Evolutionary conservation across 257 asterid species (phyloP).

Genomic region (Salvia splendens): DNA sequence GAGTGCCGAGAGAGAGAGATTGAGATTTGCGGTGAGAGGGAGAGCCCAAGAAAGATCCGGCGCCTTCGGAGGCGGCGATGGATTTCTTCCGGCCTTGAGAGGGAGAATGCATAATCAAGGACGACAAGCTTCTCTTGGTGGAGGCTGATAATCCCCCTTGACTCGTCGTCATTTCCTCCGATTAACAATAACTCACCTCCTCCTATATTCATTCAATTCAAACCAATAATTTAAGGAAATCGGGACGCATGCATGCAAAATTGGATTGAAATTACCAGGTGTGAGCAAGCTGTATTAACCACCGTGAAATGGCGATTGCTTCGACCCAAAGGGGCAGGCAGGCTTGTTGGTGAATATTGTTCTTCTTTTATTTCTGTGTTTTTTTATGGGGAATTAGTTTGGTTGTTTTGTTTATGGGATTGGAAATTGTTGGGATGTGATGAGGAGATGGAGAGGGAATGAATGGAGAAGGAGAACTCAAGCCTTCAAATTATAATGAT

Average conservation of each 20-base stretch:
- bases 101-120: conserved; percentile 44
- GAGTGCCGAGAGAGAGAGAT: conserved; percentile 54
- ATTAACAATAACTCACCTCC: conserved; percentile 46
- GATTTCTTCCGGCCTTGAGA: conserved; percentile 47
- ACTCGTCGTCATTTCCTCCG: conserved; percentile 61
- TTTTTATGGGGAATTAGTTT: background rate
- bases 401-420: conserved; percentile 24
- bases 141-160: conserved; percentile 68
- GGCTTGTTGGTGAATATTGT: background rate
- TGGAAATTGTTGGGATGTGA: conserved; percentile 10
- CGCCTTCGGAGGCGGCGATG: conserved; percentile 36
- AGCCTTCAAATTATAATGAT: conserved; percentile 23
- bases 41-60: conserved; percentile 34
- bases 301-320: conserved; percentile 38
- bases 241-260: conserved; percentile 22
- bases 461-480: conserved; percentile 21
- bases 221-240: background rate
- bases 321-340: conserved; percentile 36
- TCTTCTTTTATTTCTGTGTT: background rate
- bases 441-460: conserved; percentile 29
- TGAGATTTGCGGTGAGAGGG: conserved; percentile 55
- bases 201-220: conserved; percentile 1
- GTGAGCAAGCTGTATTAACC: conserved; percentile 38
- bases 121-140: conserved; percentile 63
- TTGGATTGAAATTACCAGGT: conserved; percentile 32